Percentiles rank a stretch among this genome's conserved stretches.
These are phyloP conservation scores for Colletotrichum endophyticum DNA, from an alignment of 2,329 filamentous ascomycete species.

Conservation along the genomic window DNA sequence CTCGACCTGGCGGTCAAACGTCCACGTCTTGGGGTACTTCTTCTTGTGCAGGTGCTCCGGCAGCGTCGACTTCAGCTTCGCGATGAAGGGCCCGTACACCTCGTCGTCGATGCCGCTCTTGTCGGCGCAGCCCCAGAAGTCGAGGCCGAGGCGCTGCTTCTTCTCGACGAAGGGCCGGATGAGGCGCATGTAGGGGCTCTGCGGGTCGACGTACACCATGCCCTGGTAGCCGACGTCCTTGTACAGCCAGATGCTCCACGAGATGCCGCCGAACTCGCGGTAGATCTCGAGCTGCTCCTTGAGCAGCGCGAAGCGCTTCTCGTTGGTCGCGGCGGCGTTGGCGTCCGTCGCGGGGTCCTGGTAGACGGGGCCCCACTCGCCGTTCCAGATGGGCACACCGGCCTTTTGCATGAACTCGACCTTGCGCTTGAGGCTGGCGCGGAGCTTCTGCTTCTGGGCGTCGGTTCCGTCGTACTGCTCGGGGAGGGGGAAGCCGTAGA, in stretches of 20 bases:
- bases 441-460: slow-evolving; percentile 47
- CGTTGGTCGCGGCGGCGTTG: slow-evolving; percentile 40
- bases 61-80: slow-evolving; percentile 48
- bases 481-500: slow-evolving; percentile 50
- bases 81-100: slow-evolving; percentile 43
- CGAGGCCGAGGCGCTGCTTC: slow-evolving; percentile 57
- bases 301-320: slow-evolving; percentile 44
- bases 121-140: slow-evolving; percentile 54
- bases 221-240: slow-evolving; percentile 63
- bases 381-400: slow-evolving; percentile 51
- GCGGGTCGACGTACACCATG: slow-evolving; percentile 54
- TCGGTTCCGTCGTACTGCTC: slow-evolving; percentile 44
- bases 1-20: slow-evolving; percentile 55
- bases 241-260: slow-evolving; percentile 66
- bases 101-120: slow-evolving; percentile 34
- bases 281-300: slow-evolving; percentile 45
- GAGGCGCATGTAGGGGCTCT: slow-evolving; percentile 53
- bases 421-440: slow-evolving; percentile 44
- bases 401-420: slow-evolving; percentile 45
- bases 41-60: slow-evolving; percentile 43
- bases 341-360: slow-evolving; percentile 41
- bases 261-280: slow-evolving; percentile 39
- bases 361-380: slow-evolving; percentile 59
- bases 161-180: slow-evolving; percentile 59
- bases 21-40: slow-evolving; percentile 55